phyloP scores from a whole-genome alignment of 2,329 filamentous ascomycete genomes.

The Fusarium praegraminearum region DNA sequence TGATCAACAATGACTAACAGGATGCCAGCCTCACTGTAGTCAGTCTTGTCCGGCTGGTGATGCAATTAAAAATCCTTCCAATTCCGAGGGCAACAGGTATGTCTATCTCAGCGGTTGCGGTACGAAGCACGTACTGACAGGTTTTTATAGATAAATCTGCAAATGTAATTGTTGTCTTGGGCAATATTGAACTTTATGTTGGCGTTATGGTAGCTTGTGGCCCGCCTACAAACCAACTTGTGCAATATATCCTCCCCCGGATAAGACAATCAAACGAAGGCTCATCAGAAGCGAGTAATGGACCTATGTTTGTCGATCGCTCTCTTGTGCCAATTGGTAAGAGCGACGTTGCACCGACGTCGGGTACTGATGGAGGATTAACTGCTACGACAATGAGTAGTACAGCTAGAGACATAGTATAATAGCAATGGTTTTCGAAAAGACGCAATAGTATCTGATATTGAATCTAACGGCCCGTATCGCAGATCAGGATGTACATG shows the following conservation, averaged over 20 bases:
- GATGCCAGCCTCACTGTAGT: background rate
- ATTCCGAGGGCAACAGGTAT: background rate
- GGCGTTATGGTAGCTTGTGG: constrained; percentile 3
- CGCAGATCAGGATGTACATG: background rate
- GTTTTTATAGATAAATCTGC: background rate
- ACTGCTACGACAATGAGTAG: background rate
- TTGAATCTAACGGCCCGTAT: no score
- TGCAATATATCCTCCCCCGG: accelerated
- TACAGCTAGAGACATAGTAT: background rate
- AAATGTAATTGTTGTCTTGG: background rate
- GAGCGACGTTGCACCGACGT: background rate
- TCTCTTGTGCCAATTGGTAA: background rate
- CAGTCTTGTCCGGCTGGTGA: background rate
- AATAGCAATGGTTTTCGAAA: background rate
- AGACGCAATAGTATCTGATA: no score
- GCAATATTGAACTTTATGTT: background rate
- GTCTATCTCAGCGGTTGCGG: background rate
- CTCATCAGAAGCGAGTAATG: background rate
- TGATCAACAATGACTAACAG: background rate
- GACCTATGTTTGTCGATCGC: background rate
- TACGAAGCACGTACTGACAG: no score
- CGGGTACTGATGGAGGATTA: background rate
- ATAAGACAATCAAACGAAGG: background rate
- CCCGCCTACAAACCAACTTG: background rate
- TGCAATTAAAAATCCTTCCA: background rate